phyloP scores from a whole-genome alignment of 2,329 filamentous ascomycete species.

The Aschersonia sp. region DNA sequence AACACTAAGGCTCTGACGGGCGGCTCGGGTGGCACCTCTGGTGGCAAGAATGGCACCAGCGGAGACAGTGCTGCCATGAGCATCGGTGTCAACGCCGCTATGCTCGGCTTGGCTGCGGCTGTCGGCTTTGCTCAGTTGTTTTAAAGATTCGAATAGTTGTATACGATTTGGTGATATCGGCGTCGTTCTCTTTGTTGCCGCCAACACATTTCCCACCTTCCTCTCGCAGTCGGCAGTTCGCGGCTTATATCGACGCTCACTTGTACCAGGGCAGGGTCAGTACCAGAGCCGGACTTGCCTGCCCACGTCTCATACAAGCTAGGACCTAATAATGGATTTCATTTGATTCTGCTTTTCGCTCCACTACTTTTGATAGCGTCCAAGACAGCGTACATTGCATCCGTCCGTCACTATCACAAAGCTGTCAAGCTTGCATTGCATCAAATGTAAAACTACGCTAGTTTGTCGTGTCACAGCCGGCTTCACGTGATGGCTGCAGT shows the following conservation, averaged over 20 bases:
- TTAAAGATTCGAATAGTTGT: conserved; percentile 21
- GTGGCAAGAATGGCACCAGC: conserved; percentile 12
- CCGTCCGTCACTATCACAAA: too few species aligned
- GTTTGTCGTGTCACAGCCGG: too few species aligned
- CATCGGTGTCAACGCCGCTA: conserved; percentile 29
- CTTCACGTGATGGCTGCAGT: too few species aligned
- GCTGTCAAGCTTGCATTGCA: too few species aligned
- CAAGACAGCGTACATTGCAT: too few species aligned
- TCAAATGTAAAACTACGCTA: too few species aligned
- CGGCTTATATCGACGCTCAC: conserved; percentile 16
- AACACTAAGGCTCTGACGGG: conserved; percentile 37
- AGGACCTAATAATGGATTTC: conserved; percentile 30
- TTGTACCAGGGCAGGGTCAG: conserved; percentile 10
- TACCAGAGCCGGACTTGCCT: conserved; percentile 8
- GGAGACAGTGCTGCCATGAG: conserved; percentile 28
- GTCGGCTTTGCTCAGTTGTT: conserved; percentile 35
- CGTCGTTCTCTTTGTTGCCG: conserved; percentile 19
- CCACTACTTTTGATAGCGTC: too few species aligned
- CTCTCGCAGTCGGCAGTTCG: conserved; percentile 19
- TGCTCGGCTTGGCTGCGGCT: conserved; percentile 31
- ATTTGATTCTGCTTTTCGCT: conserved; percentile 12
- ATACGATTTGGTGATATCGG: conserved; percentile 18
- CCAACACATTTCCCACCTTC: conserved; percentile 16
- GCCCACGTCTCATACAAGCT: conserved; percentile 14
- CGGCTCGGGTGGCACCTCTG: conserved; percentile 15